Evolutionary conservation across 1,284 basidiomycete genomes (phyloP).

Genomic region (Anthracocystis panici-leucophaei): DNA sequence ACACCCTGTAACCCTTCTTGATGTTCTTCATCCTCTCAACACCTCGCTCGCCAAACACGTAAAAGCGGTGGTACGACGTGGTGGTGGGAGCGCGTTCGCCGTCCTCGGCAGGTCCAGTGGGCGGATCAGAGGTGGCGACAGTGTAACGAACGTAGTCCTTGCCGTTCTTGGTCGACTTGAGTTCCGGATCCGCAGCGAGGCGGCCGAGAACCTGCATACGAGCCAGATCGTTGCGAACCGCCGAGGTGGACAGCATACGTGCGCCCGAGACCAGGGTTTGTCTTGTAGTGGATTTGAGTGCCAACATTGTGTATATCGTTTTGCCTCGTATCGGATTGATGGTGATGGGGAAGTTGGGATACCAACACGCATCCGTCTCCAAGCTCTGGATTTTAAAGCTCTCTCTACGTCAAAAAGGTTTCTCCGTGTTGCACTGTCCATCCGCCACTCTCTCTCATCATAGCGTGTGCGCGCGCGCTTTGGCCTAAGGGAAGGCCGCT

Average conservation of each 20-base stretch:
- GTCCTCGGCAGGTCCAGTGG: conserved; percentile 59
- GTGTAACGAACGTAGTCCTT: conserved; percentile 68
- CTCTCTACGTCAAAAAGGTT: not conserved
- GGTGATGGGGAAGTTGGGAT: not conserved
- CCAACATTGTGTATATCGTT: conserved; percentile 22
- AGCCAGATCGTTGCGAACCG: conserved; percentile 51
- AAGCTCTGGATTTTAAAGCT: conserved; percentile 24
- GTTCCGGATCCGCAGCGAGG: conserved; percentile 63
- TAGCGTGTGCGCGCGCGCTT: conserved; percentile 18
- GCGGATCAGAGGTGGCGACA: conserved; percentile 64
- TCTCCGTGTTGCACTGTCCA: not conserved
- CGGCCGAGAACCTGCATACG: conserved; percentile 67
- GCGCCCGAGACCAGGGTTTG: conserved; percentile 26
- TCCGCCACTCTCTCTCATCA: not conserved
- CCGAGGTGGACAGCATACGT: conserved; percentile 59
- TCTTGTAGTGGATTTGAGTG: conserved; percentile 19
- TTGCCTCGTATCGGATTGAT: not conserved
- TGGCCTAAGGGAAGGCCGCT: not conserved
- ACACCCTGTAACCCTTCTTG: conserved; percentile 62
- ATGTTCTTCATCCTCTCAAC: conserved; percentile 59
- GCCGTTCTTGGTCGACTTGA: conserved; percentile 62
- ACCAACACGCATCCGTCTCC: not conserved
- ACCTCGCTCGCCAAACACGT: conserved; percentile 60
- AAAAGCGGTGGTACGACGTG: conserved; percentile 62
- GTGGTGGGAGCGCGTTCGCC: conserved; percentile 47